Percentiles rank a stretch among this genome's conserved stretches.
These are phyloP conservation scores for Iris pallida DNA, from an alignment of 116 monocot genomes.

Conservation along the genomic window DNA sequence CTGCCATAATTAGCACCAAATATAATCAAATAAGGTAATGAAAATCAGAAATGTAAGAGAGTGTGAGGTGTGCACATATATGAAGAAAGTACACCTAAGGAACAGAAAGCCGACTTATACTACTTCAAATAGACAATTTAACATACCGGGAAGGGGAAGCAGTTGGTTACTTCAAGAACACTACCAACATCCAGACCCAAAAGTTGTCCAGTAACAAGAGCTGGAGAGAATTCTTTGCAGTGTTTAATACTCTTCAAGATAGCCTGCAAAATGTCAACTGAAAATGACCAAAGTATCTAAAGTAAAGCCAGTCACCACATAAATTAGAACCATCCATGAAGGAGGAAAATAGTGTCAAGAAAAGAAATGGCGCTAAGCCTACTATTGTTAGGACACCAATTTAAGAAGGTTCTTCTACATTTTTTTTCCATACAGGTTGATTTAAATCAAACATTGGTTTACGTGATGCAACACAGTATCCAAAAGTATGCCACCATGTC, in stretches of 20 bases:
- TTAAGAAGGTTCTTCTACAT: background rate
- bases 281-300: background rate
- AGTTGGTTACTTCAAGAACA: slow-evolving; percentile 86
- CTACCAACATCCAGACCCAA: slow-evolving; percentile 91
- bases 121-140: background rate
- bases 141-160: slow-evolving; percentile 85
- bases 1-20: slow-evolving; percentile 19
- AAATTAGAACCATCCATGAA: too few relatives aligned
- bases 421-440: background rate
- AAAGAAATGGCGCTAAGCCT: background rate
- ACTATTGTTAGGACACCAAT: background rate
- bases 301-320: background rate
- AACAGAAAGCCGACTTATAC: background rate
- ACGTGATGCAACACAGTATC: too few relatives aligned
- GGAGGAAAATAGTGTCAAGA: background rate
- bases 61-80: too few relatives aligned
- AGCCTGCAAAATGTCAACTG: slow-evolving; percentile 32
- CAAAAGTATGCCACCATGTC: too few relatives aligned
- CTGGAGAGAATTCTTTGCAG: slow-evolving; percentile 81
- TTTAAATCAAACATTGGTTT: background rate
- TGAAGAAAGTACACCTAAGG: background rate
- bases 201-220: slow-evolving; percentile 84
- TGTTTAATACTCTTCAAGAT: slow-evolving; percentile 85
- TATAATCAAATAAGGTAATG: too few relatives aligned
- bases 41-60: too few relatives aligned